phyloP scores from a whole-genome alignment of 2,329 filamentous ascomycete genomes.

The Fusarium oxysporum region DNA sequence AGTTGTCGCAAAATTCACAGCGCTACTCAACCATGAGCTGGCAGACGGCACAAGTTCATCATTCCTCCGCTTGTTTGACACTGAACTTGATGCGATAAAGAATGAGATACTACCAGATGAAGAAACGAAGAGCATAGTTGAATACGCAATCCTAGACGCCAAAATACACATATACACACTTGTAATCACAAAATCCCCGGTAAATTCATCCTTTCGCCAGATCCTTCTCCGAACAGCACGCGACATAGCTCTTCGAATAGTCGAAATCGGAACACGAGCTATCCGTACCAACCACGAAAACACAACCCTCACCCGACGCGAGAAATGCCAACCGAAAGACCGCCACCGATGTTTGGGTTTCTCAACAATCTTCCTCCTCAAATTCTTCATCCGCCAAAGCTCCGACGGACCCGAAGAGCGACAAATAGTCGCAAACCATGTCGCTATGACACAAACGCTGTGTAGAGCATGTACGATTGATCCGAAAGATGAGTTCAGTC shows the following conservation, averaged over 20 bases:
- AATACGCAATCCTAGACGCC: slow-evolving; percentile 23
- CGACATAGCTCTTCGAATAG: slow-evolving; percentile 17
- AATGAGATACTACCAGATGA: not conserved
- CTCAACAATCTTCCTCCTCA: slow-evolving; percentile 34
- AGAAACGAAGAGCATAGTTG: slow-evolving; percentile 3
- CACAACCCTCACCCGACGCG: not conserved
- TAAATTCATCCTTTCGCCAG: slow-evolving; percentile 15
- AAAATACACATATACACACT: slow-evolving; percentile 33
- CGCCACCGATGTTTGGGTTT: slow-evolving; percentile 31
- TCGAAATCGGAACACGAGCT: slow-evolving; percentile 17
- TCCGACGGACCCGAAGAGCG: slow-evolving; percentile 8
- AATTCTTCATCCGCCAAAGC: slow-evolving; percentile 23
- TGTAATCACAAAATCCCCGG: slow-evolving; percentile 12
- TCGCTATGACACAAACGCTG: slow-evolving; percentile 15
- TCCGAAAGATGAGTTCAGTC: slow-evolving; percentile 25
- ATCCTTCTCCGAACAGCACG: slow-evolving; percentile 22
- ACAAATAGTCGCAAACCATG: slow-evolving; percentile 27
- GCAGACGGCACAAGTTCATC: slow-evolving; percentile 20
- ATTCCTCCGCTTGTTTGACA: slow-evolving; percentile 25
- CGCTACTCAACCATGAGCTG: slow-evolving; percentile 21
- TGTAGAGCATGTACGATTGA: slow-evolving; percentile 15
- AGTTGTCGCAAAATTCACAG: slow-evolving; percentile 31
- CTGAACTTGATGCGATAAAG: slow-evolving; percentile 26
- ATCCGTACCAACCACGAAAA: not conserved
- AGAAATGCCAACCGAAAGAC: slow-evolving; percentile 27